Conservation (phyloP, 2,329 filamentous ascomycete genomes). For the Xylariaceae sp. region DNA sequence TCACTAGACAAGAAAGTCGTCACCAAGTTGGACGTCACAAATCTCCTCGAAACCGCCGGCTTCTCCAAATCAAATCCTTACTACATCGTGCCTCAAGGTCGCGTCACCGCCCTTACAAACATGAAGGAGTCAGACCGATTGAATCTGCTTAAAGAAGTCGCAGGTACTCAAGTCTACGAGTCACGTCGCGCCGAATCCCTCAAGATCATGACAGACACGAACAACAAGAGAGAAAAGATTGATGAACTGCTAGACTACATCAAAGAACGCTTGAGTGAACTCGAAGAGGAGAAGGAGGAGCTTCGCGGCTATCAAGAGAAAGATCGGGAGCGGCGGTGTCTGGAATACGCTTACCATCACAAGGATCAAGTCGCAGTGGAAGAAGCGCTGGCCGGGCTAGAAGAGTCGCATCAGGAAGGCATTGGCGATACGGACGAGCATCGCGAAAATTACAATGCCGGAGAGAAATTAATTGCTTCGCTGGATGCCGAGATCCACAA, state of each 20-base stretch:
- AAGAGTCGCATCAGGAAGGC: conserved; percentile 75
- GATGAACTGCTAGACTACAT: conserved; percentile 90
- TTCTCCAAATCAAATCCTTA: conserved; percentile 98
- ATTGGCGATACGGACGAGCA: conserved; percentile 81
- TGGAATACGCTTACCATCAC: conserved; percentile 93
- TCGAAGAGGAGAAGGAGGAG: conserved; percentile 97
- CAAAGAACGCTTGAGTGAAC: conserved; percentile 78
- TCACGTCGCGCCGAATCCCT: conserved; percentile 83
- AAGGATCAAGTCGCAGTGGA: conserved; percentile 79
- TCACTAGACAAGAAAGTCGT: conserved; percentile 95
- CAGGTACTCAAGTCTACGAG: conserved; percentile 95
- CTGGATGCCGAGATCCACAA: conserved; percentile 77
- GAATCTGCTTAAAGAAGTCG: conserved; percentile 93
- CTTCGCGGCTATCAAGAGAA: conserved; percentile 91
- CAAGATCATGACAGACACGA: conserved; percentile 96
- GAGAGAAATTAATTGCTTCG: conserved; percentile 72
- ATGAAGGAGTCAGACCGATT: conserved; percentile 96
- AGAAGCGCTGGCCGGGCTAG: conserved; percentile 74
- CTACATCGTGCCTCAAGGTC: conserved; percentile 97
- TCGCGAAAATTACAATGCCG: conserved; percentile 68
- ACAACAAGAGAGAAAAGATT: conserved; percentile 91
- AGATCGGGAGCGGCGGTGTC: conserved; percentile 82
- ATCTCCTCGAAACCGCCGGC: conserved; percentile 89
- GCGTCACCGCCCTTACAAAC: conserved; percentile 92
- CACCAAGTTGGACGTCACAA: conserved; percentile 90